These are phyloP conservation scores for Candolleomyces eurysporus DNA, from an alignment of 768 basidiomycete genomes.

Conservation along the genomic window DNA sequence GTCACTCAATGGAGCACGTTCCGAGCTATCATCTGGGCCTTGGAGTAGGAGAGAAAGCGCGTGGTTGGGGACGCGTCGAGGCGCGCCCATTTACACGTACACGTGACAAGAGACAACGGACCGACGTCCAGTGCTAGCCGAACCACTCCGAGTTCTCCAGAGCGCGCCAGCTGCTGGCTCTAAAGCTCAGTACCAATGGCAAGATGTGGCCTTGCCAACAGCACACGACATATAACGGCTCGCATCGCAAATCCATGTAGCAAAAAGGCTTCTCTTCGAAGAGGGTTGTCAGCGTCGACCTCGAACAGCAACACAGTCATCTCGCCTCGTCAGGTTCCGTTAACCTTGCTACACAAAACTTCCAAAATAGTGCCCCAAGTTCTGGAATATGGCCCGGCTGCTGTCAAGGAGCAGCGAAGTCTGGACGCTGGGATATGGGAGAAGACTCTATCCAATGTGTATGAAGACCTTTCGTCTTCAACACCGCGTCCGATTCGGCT, in stretches of 20 bases:
- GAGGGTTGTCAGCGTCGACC: neutral
- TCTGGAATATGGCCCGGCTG: slow-evolving; percentile 21
- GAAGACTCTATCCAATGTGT: slow-evolving; percentile 35
- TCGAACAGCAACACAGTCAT: slow-evolving; percentile 3
- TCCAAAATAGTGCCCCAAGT: slow-evolving; percentile 44
- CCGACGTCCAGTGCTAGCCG: neutral
- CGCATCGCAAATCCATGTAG: neutral
- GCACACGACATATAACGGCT: neutral
- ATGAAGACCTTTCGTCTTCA: slow-evolving; percentile 31
- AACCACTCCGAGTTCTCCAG: neutral
- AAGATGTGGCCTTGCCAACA: slow-evolving; percentile 6
- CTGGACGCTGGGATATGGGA: slow-evolving; percentile 43
- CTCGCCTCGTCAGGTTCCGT: slow-evolving; percentile 24
- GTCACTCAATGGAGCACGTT: no score
- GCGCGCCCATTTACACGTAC: neutral
- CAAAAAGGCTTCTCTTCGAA: neutral
- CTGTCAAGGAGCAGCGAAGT: slow-evolving; percentile 7
- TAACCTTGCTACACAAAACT: slow-evolving; percentile 51
- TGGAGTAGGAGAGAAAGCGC: no score
- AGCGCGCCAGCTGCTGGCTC: neutral
- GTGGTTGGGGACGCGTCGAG: neutral
- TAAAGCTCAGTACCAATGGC: slow-evolving; percentile 3
- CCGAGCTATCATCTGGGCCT: no score
- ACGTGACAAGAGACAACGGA: neutral
- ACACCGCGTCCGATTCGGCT: slow-evolving; percentile 40